Conservation (phyloP, 2,329 filamentous ascomycete genomes). For the Lasiodiplodia hormozganensis region DNA sequence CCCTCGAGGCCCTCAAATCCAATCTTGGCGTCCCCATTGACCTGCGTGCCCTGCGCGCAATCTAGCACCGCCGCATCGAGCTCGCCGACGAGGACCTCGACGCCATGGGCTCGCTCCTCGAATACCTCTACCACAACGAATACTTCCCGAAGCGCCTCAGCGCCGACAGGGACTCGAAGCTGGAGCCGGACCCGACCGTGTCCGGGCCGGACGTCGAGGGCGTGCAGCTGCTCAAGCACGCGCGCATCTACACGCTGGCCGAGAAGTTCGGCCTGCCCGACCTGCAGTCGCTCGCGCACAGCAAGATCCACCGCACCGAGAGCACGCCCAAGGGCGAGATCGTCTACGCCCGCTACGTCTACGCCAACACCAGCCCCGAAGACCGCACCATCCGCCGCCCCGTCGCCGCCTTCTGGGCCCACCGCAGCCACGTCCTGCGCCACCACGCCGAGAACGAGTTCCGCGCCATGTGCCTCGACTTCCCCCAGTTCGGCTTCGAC, state of each 20-base stretch:
- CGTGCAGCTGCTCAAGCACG: slow-evolving; percentile 84
- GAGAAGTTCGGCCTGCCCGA: slow-evolving; percentile 72
- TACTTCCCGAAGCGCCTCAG: slow-evolving; percentile 75
- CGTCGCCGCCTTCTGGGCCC: slow-evolving; percentile 90
- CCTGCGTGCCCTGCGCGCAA: slow-evolving; percentile 10
- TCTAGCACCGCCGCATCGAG: slow-evolving; percentile 69
- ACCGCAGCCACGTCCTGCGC: slow-evolving; percentile 77
- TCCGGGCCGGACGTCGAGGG: slow-evolving; percentile 78
- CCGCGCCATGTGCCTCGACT: slow-evolving; percentile 82
- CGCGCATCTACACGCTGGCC: slow-evolving; percentile 86
- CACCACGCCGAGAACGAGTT: slow-evolving; percentile 89
- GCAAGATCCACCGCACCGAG: slow-evolving; percentile 91
- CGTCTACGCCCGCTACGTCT: slow-evolving; percentile 88
- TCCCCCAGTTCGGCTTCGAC: slow-evolving; percentile 91
- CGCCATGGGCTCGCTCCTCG: slow-evolving; percentile 78
- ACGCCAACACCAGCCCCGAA: slow-evolving; percentile 73
- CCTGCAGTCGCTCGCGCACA: slow-evolving; percentile 79
- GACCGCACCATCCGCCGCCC: slow-evolving; percentile 79
- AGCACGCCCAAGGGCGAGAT: slow-evolving; percentile 90
- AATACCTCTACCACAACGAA: slow-evolving; percentile 84
- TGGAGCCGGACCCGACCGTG: slow-evolving; percentile 72
- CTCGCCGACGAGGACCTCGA: slow-evolving; percentile 73
- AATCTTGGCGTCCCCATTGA: slow-evolving; percentile 28
- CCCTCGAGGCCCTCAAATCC: neutral
- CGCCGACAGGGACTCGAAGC: slow-evolving; percentile 67